Evolutionary conservation across 371 early-diverging fungal species (phyloP).

Genomic region (Mucor mucedo): DNA sequence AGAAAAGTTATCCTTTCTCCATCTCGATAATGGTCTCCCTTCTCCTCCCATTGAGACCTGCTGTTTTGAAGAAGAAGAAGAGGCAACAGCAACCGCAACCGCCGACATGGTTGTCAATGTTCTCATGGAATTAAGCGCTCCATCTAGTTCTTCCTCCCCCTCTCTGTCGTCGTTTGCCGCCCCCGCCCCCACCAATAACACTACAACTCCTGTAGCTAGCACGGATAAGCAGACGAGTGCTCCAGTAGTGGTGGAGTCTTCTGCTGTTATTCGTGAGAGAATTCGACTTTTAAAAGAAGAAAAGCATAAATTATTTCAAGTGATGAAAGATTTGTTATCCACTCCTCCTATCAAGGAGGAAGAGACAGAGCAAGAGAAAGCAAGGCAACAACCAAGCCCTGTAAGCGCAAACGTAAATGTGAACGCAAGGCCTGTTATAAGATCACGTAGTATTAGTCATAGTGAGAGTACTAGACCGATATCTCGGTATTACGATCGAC

Average conservation of each 20-base stretch:
- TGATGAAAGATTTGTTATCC: slow-evolving; percentile 42
- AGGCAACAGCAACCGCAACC: neutral
- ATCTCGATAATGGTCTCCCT: slow-evolving; percentile 44
- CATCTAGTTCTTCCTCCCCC: no score
- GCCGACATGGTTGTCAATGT: slow-evolving; percentile 5
- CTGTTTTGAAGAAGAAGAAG: slow-evolving; percentile 20
- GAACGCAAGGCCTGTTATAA: slow-evolving; percentile 22
- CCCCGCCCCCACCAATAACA: neutral
- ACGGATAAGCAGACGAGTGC: no score
- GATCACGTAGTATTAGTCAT: slow-evolving; percentile 34
- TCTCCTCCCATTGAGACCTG: slow-evolving; percentile 48
- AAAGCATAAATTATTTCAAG: slow-evolving; percentile 48
- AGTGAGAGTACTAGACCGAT: slow-evolving; percentile 25
- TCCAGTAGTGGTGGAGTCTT: slow-evolving; percentile 3
- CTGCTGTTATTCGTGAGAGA: slow-evolving; percentile 38
- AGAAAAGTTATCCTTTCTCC: slow-evolving; percentile 14
- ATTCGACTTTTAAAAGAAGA: slow-evolving; percentile 40
- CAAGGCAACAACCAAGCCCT: slow-evolving; percentile 5
- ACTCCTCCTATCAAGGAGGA: slow-evolving; percentile 1
- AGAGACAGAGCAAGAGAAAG: slow-evolving; percentile 8
- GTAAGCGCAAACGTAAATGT: neutral
- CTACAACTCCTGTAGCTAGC: no score
- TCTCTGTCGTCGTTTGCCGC: neutral
- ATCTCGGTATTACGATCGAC: slow-evolving; percentile 27
- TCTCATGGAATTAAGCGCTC: neutral